These are phyloP conservation scores for Russula virescens DNA, from an alignment of 768 basidiomycete genomes.

Conservation along the genomic window DNA sequence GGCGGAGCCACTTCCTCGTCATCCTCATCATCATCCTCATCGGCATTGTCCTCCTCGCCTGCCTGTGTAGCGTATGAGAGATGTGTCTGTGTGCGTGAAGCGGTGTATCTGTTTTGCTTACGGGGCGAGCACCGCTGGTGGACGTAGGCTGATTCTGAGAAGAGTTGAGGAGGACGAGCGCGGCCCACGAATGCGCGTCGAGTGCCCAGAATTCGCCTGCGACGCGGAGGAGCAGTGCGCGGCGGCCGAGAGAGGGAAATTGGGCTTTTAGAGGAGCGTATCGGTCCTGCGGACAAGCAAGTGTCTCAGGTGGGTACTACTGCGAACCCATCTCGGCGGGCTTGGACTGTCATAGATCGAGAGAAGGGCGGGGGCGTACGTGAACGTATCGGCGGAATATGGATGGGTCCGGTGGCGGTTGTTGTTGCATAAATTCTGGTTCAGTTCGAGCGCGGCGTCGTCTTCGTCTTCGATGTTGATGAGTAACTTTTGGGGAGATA, in stretches of 20 bases:
- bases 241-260: not conserved
- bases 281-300: slow-evolving; percentile 2
- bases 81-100: too few relatives aligned
- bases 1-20: slow-evolving; percentile 43
- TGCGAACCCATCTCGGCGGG: too few relatives aligned
- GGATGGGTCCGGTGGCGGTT: not conserved
- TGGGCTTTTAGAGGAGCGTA: slow-evolving; percentile 3
- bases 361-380: not conserved
- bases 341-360: too few relatives aligned
- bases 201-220: slow-evolving; percentile 19
- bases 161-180: not conserved
- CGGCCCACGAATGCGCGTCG: slow-evolving; percentile 8
- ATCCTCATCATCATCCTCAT: not conserved
- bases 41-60: too few relatives aligned
- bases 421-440: not conserved
- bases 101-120: too few relatives aligned
- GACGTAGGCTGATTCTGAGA: too few relatives aligned
- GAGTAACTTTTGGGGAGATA: too few relatives aligned
- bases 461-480: too few relatives aligned
- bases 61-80: too few relatives aligned
- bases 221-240: not conserved
- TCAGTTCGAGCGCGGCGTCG: too few relatives aligned
- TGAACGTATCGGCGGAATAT: slow-evolving; percentile 8
- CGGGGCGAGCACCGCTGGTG: too few relatives aligned
- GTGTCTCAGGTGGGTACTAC: not conserved